Base-by-base conservation (phyloP, 2,329 filamentous ascomycete genomes). In the Coniochaeta hoffmannii region DNA sequence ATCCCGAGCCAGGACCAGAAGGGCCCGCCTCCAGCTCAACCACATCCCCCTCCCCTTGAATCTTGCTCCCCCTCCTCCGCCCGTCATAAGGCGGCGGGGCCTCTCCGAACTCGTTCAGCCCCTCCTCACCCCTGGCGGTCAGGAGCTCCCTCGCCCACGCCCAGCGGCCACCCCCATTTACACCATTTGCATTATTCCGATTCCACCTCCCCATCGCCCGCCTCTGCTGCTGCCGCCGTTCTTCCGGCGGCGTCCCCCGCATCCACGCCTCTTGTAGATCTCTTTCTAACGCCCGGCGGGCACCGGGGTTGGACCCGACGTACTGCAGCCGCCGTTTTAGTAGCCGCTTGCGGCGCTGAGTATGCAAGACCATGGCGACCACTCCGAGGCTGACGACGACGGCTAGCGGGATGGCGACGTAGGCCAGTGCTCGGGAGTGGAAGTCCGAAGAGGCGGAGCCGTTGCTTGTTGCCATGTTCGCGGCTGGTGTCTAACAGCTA, bases 101-200 rank as follows among this genome's bases (percentile, higher is more conserved):
- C 65, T 87, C 82, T 28, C 84, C 85, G 44, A 77, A 68, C 69
- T 86, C 83, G 64, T 87, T 78, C 55, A 87, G 67, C 0, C 85
- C 85, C 59, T 87, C 84, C 49, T 77, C 73, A 53, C 52, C 62
- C 12, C 62, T 62, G 30, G 12, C 31, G 32, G 4, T 31, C 36
- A 50, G 36, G 19, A 31, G n/a, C 38, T 19, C 28, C n/a, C 8
- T 41, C n/a, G 53, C 50, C 30, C 65, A 62, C 9, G 62, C 61
- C 63, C 56, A 68, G 26, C 56, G 26, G 3, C 49, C 49, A 6
- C 49, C 49, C n/a, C 49, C 31, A 24, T 41, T 55, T 17, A 19
- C 24, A n/a, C n/a, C n/a, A n/a, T n/a, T n/a, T n/a, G n/a, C n/a
- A n/a, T n/a, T n/a, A 15, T 31, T 19, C 5, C 17, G 35, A 22